Conservation (phyloP, 2,329 filamentous ascomycete species). For the Escovopsis weberi region DNA sequence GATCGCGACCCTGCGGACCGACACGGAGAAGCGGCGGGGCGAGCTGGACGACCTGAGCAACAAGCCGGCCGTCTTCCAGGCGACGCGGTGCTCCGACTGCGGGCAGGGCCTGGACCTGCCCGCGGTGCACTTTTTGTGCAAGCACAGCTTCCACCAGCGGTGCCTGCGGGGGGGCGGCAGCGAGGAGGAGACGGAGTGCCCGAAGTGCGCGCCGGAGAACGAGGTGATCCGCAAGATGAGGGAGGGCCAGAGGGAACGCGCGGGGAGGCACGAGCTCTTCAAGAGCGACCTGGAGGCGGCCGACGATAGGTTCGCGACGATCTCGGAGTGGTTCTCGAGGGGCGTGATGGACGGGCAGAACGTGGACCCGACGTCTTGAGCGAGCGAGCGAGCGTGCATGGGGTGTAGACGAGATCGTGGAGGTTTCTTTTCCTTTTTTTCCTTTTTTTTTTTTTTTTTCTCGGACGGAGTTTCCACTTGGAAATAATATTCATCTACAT, state of each 20-base stretch:
- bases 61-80: conserved; percentile 81
- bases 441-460: no score
- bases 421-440: no score
- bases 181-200: conserved; percentile 56
- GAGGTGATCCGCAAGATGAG: conserved; percentile 80
- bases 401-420: no score
- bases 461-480: no score
- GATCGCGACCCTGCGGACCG: conserved; percentile 68
- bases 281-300: conserved; percentile 61
- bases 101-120: conserved; percentile 67
- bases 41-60: conserved; percentile 65
- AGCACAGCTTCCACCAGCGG: conserved; percentile 89
- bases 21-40: conserved; percentile 64
- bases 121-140: conserved; percentile 90
- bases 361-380: conserved; percentile 12
- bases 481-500: no score
- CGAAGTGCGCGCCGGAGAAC: conserved; percentile 70
- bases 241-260: conserved; percentile 71
- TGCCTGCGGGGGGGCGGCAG: conserved; percentile 45
- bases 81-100: conserved; percentile 76
- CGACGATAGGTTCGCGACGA: conserved; percentile 73
- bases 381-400: not conserved
- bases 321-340: conserved; percentile 88
- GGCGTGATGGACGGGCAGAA: conserved; percentile 61
- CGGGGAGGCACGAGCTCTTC: conserved; percentile 81